Evolutionary conservation across 257 asterid genomes (phyloP).

Genomic region (Prunella vulgaris): DNA sequence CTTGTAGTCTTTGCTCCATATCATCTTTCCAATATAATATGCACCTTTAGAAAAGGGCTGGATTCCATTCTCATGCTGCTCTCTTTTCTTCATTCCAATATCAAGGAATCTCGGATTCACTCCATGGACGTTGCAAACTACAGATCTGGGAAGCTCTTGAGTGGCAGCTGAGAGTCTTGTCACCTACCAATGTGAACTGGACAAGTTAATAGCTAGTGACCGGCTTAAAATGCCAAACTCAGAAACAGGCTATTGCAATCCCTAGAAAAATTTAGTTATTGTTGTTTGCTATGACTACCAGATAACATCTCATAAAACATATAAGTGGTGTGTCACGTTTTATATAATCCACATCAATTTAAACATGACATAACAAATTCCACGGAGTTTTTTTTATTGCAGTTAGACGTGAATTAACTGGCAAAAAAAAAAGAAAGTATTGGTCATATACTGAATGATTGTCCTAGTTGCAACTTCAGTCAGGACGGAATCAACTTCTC

Average conservation of each 20-base stretch:
- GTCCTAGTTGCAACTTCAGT: neutral
- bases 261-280: neutral
- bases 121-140: conserved; percentile 92
- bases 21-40: conserved; percentile 92
- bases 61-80: conserved; percentile 49
- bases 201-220: conserved; percentile 23
- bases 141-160: conserved; percentile 93
- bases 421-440: neutral
- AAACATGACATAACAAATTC: conserved; percentile 6
- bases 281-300: neutral
- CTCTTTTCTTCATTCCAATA: conserved; percentile 66
- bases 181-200: conserved; percentile 49
- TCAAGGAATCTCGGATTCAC: conserved; percentile 92
- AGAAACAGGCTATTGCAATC: neutral
- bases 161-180: conserved; percentile 97
- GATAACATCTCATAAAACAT: neutral
- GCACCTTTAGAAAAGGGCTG: conserved; percentile 74
- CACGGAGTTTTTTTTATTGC: neutral
- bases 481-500: neutral
- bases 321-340: neutral
- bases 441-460: neutral
- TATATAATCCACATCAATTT: neutral
- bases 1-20: conserved; percentile 96
- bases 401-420: neutral
- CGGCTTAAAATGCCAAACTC: conserved; percentile 5